Evolutionary conservation across 2,329 filamentous ascomycete species (phyloP).

Genomic region (Sporothrix brasiliensis): DNA sequence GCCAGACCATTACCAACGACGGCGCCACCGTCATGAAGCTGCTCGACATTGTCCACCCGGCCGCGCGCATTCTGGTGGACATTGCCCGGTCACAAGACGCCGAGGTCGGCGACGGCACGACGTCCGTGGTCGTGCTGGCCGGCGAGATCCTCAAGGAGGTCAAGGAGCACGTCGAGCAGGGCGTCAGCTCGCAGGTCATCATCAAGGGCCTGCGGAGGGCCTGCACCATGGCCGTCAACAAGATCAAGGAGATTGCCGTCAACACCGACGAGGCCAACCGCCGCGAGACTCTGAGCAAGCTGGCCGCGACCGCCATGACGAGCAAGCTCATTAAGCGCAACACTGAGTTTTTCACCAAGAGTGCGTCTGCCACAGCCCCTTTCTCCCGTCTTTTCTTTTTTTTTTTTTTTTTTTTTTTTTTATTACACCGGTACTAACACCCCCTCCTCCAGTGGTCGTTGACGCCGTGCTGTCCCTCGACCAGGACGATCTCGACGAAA

Average conservation of each 20-base stretch:
- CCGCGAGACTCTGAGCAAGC: conserved; percentile 83
- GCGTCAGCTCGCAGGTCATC: conserved; percentile 95
- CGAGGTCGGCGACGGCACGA: conserved; percentile 97
- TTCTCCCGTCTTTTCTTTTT: background rate
- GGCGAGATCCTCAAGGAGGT: conserved; percentile 97
- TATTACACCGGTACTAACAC: background rate
- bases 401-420: background rate
- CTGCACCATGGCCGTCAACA: conserved; percentile 90
- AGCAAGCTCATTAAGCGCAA: conserved; percentile 99
- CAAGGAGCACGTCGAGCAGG: conserved; percentile 93
- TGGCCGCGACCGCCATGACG: conserved; percentile 96
- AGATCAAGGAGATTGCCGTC: conserved; percentile 96
- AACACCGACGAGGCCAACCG: conserved; percentile 79
- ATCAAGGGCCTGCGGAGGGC: conserved; percentile 93
- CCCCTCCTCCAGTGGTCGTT: conserved; percentile 72
- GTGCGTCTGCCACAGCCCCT: conserved; percentile 53
- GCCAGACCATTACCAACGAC: conserved; percentile 98
- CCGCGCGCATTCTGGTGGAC: conserved; percentile 94
- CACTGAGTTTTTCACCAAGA: conserved; percentile 95
- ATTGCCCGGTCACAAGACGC: conserved; percentile 99
- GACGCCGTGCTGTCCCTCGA: conserved; percentile 94
- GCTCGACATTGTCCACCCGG: conserved; percentile 96
- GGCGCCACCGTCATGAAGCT: conserved; percentile 99
- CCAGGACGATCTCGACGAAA: conserved; percentile 96
- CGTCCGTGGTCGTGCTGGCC: conserved; percentile 94